Base-by-base conservation (phyloP, 148 eudicot species). In the Cornus controversa region DNA sequence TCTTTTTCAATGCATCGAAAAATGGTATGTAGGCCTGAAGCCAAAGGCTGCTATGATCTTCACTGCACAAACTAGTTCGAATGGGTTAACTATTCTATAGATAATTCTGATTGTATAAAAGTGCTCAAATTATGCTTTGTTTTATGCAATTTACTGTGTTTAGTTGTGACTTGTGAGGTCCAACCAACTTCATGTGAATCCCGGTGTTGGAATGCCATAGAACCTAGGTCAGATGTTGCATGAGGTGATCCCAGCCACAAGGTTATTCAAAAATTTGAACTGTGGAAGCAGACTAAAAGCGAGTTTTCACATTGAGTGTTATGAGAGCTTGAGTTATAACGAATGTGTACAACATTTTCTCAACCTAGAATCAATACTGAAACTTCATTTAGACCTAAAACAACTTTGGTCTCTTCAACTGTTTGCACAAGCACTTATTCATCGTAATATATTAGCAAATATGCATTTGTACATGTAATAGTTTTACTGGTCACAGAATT, bases 111-210 rank as follows among this genome's bases (percentile, higher is more conserved):
- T 64, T 64, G 58, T 75, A 18, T 75, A 64, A 34, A 26, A 40
- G 62, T 57, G 20, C 27, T 60, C 29, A 64, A 11, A 10, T 75
- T 40, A 68, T 37, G 27, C 58, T 75, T 75, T 20, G 23, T 64
- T 72, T 16, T 25, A 47, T 64, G 50, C 57, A 63, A 63, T 37
- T 63, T 25, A 4, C 53, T 15, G 20, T 50, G 24, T 40, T 65
- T 74, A 23, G 27, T 36, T 60, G 76, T 9, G 45, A 40, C 45
- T 40, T 40, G 45, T 40, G 68, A 60, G 22, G 77, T 37, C 47
- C 22, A 74, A 74, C 77, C 77, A 63, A 15, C 68, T 24, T 63
- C 29, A 60, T 28, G 47, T 36, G 54, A 34, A 34, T 24, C 31
- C 53, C 34, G 0, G 36, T 5, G n/a, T 26, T 10, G 20, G 45